Percentiles rank a stretch among this genome's conserved stretches.
Evolutionary conservation across 2,329 filamentous ascomycete genomes (phyloP).

Genomic region (Shiraia sp.): DNA sequence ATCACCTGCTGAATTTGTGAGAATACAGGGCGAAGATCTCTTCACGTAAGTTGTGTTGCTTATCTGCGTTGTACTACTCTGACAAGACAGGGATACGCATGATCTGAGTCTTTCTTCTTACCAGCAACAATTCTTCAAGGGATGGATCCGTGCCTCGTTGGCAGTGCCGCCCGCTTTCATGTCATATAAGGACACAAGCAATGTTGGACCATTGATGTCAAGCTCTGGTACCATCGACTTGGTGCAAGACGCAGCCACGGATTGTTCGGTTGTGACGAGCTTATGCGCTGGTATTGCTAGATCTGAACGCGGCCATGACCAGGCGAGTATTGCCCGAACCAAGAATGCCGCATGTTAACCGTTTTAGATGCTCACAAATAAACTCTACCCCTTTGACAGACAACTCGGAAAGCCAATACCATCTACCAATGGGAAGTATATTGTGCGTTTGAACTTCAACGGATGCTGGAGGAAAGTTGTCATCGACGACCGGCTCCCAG

Average conservation of each 20-base stretch:
- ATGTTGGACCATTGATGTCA: constrained; percentile 58
- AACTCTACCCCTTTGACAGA: constrained; percentile 76
- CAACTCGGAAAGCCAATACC: constrained; percentile 58
- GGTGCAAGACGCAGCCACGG: constrained; percentile 92
- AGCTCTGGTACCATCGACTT: constrained; percentile 70
- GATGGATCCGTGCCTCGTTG: constrained; percentile 79
- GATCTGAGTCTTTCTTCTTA: constrained; percentile 72
- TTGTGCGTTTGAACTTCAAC: constrained; percentile 94
- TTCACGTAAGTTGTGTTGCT: constrained; percentile 60
- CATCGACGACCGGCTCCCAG: constrained; percentile 86
- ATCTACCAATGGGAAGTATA: constrained; percentile 84
- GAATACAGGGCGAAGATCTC: constrained; percentile 51
- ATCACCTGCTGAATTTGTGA: constrained; percentile 67
- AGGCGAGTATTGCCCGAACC: constrained; percentile 53
- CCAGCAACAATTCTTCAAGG: constrained; percentile 76
- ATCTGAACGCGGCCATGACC: constrained; percentile 68
- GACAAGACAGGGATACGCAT: constrained; percentile 61
- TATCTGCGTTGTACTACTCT: not conserved
- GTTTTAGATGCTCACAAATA: constrained; percentile 67
- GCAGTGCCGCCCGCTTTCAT: constrained; percentile 58
- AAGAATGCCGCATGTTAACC: constrained; percentile 8
- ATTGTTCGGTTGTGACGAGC: constrained; percentile 96
- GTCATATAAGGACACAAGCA: constrained; percentile 31
- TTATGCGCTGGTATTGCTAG: constrained; percentile 80
- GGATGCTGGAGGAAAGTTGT: constrained; percentile 85